Evolutionary conservation across 371 early-diverging fungal genomes (phyloP).

Genomic region (Lichtheimia corymbifera): DNA sequence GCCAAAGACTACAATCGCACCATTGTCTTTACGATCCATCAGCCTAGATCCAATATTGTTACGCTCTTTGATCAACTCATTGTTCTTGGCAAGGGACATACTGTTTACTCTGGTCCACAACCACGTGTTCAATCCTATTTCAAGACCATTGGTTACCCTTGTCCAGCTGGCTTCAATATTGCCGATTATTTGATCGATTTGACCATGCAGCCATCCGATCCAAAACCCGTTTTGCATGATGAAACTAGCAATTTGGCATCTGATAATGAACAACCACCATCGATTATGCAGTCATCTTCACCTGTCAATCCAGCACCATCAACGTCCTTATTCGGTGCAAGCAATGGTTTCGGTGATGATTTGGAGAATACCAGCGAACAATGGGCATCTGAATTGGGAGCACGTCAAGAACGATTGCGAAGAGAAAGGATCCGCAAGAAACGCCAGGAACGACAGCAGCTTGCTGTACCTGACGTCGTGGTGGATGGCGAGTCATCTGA

Average conservation of each 20-base stretch:
- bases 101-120: conserved; percentile 81
- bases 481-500: conserved; percentile 25
- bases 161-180: conserved; percentile 91
- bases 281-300: neutral
- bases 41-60: conserved; percentile 93
- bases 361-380: conserved; percentile 44
- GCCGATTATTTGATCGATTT: conserved; percentile 89
- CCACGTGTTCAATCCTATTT: conserved; percentile 57
- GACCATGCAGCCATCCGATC: conserved; percentile 60
- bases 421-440: conserved; percentile 20
- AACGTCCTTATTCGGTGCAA: conserved; percentile 14
- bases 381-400: conserved; percentile 41
- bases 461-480: conserved; percentile 17
- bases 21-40: conserved; percentile 93
- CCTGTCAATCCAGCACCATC: neutral
- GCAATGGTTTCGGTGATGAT: conserved; percentile 20
- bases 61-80: conserved; percentile 87
- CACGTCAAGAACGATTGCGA: conserved; percentile 23
- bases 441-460: conserved; percentile 9
- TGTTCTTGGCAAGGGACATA: conserved; percentile 81
- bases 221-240: conserved; percentile 8
- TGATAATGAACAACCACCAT: too few species aligned
- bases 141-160: conserved; percentile 70
- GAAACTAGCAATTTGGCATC: neutral
- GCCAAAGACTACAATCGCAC: conserved; percentile 85